Conservation (phyloP, 306 rosid genomes). For the Comarum palustre region DNA sequence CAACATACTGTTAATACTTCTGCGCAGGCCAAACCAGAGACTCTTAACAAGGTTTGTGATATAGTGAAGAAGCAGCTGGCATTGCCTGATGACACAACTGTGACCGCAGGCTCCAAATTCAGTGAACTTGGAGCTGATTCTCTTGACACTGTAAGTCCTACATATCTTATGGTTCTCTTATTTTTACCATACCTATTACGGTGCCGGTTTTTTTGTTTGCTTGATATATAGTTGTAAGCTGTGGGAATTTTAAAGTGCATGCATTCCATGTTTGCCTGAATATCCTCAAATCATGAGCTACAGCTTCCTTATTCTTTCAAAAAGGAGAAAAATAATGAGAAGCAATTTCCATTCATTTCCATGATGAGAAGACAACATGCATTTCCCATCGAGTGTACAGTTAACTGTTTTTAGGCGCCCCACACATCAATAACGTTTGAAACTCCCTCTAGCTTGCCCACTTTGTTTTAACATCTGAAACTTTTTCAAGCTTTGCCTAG, state of each 20-base stretch:
- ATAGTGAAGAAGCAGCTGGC: conserved; percentile 94
- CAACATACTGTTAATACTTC: conserved; percentile 9
- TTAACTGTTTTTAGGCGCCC: background rate
- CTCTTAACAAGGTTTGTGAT: conserved; percentile 63
- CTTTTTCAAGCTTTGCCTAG: background rate
- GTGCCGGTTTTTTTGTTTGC: background rate
- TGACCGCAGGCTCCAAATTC: conserved; percentile 73
- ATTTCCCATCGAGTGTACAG: background rate
- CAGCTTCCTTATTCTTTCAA: background rate
- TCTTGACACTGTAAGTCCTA: conserved; percentile 74
- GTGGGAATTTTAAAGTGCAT: background rate
- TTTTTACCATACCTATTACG: background rate
- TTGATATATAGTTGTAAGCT: background rate
- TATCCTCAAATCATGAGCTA: too few species aligned
- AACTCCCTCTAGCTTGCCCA: background rate
- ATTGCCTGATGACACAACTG: conserved; percentile 38
- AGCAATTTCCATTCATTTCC: background rate
- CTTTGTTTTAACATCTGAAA: background rate
- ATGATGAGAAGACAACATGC: background rate
- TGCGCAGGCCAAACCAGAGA: conserved; percentile 79
- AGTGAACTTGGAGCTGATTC: conserved; percentile 90
- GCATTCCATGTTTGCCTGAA: background rate
- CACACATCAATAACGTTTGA: background rate
- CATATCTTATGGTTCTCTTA: background rate
- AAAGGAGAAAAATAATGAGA: background rate